Evolutionary conservation across 2,329 filamentous ascomycete genomes (phyloP), one percentile per base, ranked within the genome.

Genomic region (Microsporum ferrugineum): DNA sequence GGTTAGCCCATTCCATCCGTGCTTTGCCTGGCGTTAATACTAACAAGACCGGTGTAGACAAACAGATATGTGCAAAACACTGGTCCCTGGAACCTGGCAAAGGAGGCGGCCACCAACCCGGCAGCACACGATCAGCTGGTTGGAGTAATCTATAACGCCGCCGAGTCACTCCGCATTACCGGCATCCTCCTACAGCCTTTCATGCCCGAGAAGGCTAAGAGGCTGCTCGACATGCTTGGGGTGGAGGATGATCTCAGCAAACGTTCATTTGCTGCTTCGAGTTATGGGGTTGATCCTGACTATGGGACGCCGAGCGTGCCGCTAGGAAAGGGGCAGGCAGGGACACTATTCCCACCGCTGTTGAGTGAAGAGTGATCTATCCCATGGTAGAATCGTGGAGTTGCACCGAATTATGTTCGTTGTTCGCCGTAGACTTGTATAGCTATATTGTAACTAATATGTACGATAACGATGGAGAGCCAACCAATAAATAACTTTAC

Each of bases 181-280:
- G 89, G 86, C 12, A 96, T 99, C 66, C 78, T 97, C 55, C 77
- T 99, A 51, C 91, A 96, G 72, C 91, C 94, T 0, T 89, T 91
- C 69, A 95, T 99, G 82, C 94, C 94, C 0, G 79, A 77, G 45
- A 95, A 95, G 73, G 82, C 89, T 55, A 74, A 75, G 8, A 77
- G 83, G 65, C 74, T 96, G 36, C 81, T 99, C 0, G 87, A 96
- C 71, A 82, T 87, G 68, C 77, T 99, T 6, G 87, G 88, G 0
- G 91, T 99, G 3, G 75, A 77, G 6, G 62, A 67, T 55, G 65
- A 70, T 47, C 65, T 68, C 33, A 78, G 82, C 7, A 82, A 81
- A 59, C 81, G 92, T 61, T 81, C 77, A 0, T 82, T 90, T 63
- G 76, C 80, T 17, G 81, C 84, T 70, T 87, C 89, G 3, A 71